phyloP scores from a whole-genome alignment of 2,329 filamentous ascomycete species.

The Pseudocercospora eumusae region DNA sequence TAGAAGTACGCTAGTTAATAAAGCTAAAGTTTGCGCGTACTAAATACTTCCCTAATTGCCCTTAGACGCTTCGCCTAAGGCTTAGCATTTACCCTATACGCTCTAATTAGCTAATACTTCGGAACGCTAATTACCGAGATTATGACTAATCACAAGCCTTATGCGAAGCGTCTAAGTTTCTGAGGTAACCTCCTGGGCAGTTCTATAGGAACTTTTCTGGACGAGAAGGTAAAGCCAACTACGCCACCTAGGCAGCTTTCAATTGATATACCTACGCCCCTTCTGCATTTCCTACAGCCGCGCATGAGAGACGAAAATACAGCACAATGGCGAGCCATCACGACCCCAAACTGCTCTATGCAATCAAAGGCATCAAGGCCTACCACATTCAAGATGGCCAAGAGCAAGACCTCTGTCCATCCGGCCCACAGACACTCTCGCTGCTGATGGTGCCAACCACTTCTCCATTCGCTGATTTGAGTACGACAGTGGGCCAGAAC shows the following conservation, averaged over 20 bases:
- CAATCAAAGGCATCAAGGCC: slow-evolving; percentile 79
- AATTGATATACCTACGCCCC: neutral
- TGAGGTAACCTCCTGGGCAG: too few relatives aligned
- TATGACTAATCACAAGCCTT: too few relatives aligned
- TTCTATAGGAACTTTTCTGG: too few relatives aligned
- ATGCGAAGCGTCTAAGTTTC: too few relatives aligned
- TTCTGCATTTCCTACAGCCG: neutral
- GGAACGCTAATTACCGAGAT: too few relatives aligned
- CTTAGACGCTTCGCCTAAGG: too few relatives aligned
- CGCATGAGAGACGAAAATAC: neutral
- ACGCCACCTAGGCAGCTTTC: slow-evolving; percentile 4
- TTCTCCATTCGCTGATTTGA: slow-evolving; percentile 63
- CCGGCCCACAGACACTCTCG: slow-evolving; percentile 86
- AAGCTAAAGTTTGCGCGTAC: too few relatives aligned
- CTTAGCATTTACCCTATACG: too few relatives aligned
- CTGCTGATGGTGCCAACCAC: slow-evolving; percentile 94
- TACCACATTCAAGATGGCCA: slow-evolving; percentile 88
- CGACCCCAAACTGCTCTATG: slow-evolving; percentile 59
- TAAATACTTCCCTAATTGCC: too few relatives aligned
- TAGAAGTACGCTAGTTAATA: too few relatives aligned
- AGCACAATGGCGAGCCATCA: slow-evolving; percentile 52
- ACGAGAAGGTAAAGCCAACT: neutral
- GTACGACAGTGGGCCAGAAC: slow-evolving; percentile 59
- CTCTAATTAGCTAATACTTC: too few relatives aligned
- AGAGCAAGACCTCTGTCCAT: slow-evolving; percentile 78